phyloP scores from a whole-genome alignment of 2,329 filamentous ascomycete species.

The Rhexocercosporidium sp. region DNA sequence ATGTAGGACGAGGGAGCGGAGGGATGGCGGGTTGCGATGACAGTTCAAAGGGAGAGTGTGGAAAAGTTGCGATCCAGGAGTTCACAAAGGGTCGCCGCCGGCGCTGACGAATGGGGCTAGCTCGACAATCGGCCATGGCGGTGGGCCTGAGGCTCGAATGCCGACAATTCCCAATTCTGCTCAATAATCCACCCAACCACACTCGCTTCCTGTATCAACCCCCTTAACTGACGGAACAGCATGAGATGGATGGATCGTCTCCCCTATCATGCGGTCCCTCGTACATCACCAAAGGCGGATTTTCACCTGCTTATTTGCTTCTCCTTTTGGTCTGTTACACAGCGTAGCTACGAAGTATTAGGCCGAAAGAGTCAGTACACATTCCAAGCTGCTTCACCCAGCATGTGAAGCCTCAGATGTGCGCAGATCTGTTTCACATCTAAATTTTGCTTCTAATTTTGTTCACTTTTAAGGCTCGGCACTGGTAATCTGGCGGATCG shows the following conservation, averaged over 20 bases:
- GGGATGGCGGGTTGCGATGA: neutral
- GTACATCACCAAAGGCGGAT: neutral
- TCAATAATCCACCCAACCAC: neutral
- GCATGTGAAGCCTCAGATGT: neutral
- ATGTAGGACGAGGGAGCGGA: constrained; percentile 6
- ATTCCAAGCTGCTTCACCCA: neutral
- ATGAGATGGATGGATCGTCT: too few species aligned
- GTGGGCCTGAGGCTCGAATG: neutral
- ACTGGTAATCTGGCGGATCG: constrained; percentile 7
- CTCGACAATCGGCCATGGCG: neutral
- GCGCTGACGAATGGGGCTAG: neutral
- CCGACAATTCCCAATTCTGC: neutral
- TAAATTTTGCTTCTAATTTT: constrained; percentile 19
- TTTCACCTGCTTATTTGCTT: neutral
- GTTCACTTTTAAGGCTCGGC: constrained; percentile 12
- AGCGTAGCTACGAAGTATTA: neutral
- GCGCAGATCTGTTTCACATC: constrained; percentile 28
- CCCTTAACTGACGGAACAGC: too few species aligned
- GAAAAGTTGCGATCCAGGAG: neutral
- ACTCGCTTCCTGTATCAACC: neutral
- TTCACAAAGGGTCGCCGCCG: neutral
- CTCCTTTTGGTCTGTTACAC: neutral
- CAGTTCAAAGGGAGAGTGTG: neutral
- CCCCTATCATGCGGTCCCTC: neutral
- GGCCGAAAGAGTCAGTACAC: neutral